phyloP scores from a whole-genome alignment of 2,329 filamentous ascomycete genomes.

The Pseudogymnoascus sp. region DNA sequence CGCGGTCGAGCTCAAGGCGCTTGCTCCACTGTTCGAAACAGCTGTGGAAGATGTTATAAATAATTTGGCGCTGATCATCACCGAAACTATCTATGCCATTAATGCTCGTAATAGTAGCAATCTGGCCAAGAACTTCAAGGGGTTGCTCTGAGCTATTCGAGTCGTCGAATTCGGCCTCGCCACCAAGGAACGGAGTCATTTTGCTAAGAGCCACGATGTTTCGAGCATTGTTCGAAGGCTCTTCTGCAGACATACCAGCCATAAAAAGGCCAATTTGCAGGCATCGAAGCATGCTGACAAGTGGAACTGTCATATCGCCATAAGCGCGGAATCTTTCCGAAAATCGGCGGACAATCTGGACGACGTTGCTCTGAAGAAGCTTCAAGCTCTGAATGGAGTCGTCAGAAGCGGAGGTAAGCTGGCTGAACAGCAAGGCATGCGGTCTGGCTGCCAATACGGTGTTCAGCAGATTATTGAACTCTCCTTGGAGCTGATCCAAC shows the following conservation, averaged over 20 bases:
- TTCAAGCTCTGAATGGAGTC: constrained; percentile 27
- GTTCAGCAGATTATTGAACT: constrained; percentile 70
- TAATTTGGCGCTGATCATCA: constrained; percentile 37
- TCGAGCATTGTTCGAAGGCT: constrained; percentile 10
- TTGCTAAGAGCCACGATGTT: constrained; percentile 30
- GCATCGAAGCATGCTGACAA: constrained; percentile 70
- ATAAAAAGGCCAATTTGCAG: constrained; percentile 68
- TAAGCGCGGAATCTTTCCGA: constrained; percentile 65
- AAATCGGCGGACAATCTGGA: constrained; percentile 62
- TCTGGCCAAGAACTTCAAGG: constrained; percentile 44
- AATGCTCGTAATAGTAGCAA: constrained; percentile 37
- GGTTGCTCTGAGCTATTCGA: constrained; percentile 14
- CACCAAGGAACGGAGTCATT: constrained; percentile 50
- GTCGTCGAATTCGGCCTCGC: constrained; percentile 17
- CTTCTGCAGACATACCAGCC: constrained; percentile 26
- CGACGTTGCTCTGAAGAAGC: constrained; percentile 47
- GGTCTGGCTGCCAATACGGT: constrained; percentile 19
- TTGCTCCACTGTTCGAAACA: constrained; percentile 77
- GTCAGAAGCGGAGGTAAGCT: constrained; percentile 13
- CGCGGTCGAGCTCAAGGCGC: constrained; percentile 67
- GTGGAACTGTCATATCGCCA: constrained; percentile 72
- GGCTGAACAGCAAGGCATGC: constrained; percentile 13
- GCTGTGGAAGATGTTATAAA: constrained; percentile 59
- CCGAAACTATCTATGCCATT: constrained; percentile 39
- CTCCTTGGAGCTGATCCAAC: constrained; percentile 65